Percentiles rank a stretch among this genome's conserved stretches.
phyloP scores from a whole-genome alignment of 176 grass and related monocot species.

The Carex myosuroides region DNA sequence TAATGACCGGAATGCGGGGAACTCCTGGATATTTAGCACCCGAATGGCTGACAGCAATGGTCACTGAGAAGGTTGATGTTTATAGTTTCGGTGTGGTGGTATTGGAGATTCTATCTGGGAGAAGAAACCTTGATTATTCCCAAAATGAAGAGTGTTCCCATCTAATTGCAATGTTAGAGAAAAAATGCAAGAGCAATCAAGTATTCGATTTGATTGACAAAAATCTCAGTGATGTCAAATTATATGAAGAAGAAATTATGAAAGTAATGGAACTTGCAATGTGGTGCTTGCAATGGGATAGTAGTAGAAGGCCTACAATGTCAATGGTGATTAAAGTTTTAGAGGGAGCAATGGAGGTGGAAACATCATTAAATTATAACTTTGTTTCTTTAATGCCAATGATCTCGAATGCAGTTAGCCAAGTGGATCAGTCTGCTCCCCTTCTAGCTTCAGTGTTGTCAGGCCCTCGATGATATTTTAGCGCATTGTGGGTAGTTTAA shows the following conservation, averaged over 20 bases:
- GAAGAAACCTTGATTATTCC: constrained; percentile 46
- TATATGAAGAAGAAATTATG: constrained; percentile 27
- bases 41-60: constrained; percentile 50
- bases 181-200: constrained; percentile 17
- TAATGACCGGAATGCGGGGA: constrained; percentile 39
- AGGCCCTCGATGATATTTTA: constrained; percentile 32
- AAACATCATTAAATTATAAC: constrained; percentile 22
- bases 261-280: constrained; percentile 42
- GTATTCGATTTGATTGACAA: constrained; percentile 31
- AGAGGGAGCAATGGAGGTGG: constrained; percentile 33
- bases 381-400: constrained; percentile 14
- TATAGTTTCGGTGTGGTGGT: constrained; percentile 65
- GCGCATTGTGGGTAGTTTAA: neutral
- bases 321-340: constrained; percentile 44
- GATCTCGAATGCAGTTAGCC: neutral
- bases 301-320: constrained; percentile 48
- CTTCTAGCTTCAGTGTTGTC: constrained; percentile 34
- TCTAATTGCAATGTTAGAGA: constrained; percentile 37
- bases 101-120: constrained; percentile 47
- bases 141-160: constrained; percentile 27
- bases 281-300: constrained; percentile 58
- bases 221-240: neutral
- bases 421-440: constrained; percentile 5
- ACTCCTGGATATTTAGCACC: constrained; percentile 58
- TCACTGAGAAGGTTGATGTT: constrained; percentile 57